Conservation (phyloP, 257 asterid species). For the Orobanche coerulescens region DNA sequence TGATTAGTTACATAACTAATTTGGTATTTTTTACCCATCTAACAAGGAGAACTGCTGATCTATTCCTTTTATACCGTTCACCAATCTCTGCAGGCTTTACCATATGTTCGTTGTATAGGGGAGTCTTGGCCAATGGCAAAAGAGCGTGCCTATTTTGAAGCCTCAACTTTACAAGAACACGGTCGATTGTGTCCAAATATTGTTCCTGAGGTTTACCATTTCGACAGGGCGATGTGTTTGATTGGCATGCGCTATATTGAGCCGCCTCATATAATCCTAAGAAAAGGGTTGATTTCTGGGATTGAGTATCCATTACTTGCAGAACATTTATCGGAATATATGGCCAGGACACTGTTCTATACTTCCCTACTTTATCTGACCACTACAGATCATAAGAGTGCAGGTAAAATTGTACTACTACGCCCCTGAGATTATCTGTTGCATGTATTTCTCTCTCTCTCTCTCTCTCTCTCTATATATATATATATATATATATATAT, state of each 20-base stretch:
- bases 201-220: slow-evolving; percentile 93
- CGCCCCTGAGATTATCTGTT: slow-evolving; percentile 4
- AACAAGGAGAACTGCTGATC: background rate
- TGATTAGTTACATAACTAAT: too few species aligned
- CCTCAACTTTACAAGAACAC: slow-evolving; percentile 52
- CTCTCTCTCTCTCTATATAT: too few species aligned
- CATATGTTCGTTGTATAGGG: slow-evolving; percentile 83
- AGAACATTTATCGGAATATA: slow-evolving; percentile 67
- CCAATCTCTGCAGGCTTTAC: slow-evolving; percentile 65
- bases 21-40: too few species aligned
- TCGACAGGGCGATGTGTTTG: slow-evolving; percentile 77
- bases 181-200: slow-evolving; percentile 67
- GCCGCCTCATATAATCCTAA: slow-evolving; percentile 89
- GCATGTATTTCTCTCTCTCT: background rate
- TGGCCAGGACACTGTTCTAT: slow-evolving; percentile 82
- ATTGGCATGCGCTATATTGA: slow-evolving; percentile 89
- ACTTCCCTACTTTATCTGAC: slow-evolving; percentile 85
- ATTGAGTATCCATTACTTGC: slow-evolving; percentile 81
- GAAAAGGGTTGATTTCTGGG: slow-evolving; percentile 90
- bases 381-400: slow-evolving; percentile 78
- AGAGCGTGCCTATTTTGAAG: slow-evolving; percentile 93
- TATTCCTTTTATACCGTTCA: slow-evolving; percentile 10
- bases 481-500: too few species aligned
- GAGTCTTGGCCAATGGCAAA: slow-evolving; percentile 99
- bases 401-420: slow-evolving; percentile 43